Conservation (phyloP, 176 grass and related monocot genomes). For the Juncus effusus region DNA sequence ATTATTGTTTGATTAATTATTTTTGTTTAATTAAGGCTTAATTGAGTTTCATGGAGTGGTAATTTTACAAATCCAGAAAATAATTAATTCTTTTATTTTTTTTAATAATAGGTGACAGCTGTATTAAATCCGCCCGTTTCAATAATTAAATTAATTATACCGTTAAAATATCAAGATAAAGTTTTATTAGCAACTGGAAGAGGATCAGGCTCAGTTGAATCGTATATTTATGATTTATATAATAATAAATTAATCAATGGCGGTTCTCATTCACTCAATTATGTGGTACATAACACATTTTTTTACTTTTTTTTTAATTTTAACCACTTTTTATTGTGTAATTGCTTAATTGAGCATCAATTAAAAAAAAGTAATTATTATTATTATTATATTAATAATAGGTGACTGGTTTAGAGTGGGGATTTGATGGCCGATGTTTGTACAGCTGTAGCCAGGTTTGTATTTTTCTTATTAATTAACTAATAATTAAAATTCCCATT, state of each 20-base stretch:
- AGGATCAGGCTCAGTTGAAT: slow-evolving; percentile 67
- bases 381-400: slow-evolving; percentile 32
- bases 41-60: too few species aligned
- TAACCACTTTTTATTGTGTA: neutral
- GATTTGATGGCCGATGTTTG: slow-evolving; percentile 65
- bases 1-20: too few species aligned
- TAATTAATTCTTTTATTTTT: too few species aligned
- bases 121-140: slow-evolving; percentile 41
- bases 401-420: slow-evolving; percentile 87
- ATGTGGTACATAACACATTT: slow-evolving; percentile 67
- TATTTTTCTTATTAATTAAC: slow-evolving; percentile 29
- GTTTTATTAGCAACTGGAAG: slow-evolving; percentile 67
- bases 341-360: neutral
- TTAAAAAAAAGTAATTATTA: neutral
- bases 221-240: slow-evolving; percentile 52
- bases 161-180: slow-evolving; percentile 36
- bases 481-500: neutral
- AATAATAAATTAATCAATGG: slow-evolving; percentile 45
- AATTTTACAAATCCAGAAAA: too few species aligned
- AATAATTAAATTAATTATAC: slow-evolving; percentile 50
- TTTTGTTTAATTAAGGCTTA: too few species aligned
- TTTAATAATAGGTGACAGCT: slow-evolving; percentile 30
- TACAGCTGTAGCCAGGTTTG: slow-evolving; percentile 88
- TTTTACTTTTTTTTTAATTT: slow-evolving; percentile 9
- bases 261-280: slow-evolving; percentile 59